Evolutionary conservation across 768 basidiomycete genomes (phyloP), one percentile per base, ranked within the genome.

Genomic region (Neoboletus subvelutipes): DNA sequence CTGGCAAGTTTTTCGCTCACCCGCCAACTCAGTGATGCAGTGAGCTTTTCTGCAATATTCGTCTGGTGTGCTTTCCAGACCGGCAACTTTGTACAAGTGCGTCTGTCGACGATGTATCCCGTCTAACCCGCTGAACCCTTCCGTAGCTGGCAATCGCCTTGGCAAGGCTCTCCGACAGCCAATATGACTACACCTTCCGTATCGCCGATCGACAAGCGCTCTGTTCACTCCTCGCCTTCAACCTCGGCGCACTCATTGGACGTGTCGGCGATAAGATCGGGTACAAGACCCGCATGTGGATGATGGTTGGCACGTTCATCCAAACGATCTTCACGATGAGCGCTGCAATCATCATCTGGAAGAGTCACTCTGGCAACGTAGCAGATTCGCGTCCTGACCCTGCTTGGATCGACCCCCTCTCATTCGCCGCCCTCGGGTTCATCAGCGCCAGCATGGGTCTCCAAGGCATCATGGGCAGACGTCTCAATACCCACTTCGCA

Each of bases 51-150:
- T 45, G 86, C 90, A 3, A 77, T 90, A 49, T 92, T 85, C 70
- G 83, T 92, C 15, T 93, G 91, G 89, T 88, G 86, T 70, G 89
- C 86, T n/a, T 92, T 91, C 71, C 90, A 92, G 71, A 92, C 90
- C 0, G 89, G 87, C 51, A 90, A 90, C 67, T 83, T 83, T 61
- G 78, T 83, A 10, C 85, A 88, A 76, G 85, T 86, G 63, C 26
- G 63, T 37, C 18, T 10, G 6, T 4, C 39, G 5, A 34, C 10
- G 2, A 2, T 1, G 13, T 8, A 34, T 20, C 10, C 20, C 13
- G 1, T 10, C 22, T 18, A 2, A 0, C 11, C 40, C 20, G 24
- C 54, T 57, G 15, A 52, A 12, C 18, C 5, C 58, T 28, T 36
- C 42, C 41, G 11, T 74, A 94, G 85, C 77, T 95, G 17, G 81